Conservation (phyloP, 2,329 filamentous ascomycete species). For the Zarea fungicola region DNA sequence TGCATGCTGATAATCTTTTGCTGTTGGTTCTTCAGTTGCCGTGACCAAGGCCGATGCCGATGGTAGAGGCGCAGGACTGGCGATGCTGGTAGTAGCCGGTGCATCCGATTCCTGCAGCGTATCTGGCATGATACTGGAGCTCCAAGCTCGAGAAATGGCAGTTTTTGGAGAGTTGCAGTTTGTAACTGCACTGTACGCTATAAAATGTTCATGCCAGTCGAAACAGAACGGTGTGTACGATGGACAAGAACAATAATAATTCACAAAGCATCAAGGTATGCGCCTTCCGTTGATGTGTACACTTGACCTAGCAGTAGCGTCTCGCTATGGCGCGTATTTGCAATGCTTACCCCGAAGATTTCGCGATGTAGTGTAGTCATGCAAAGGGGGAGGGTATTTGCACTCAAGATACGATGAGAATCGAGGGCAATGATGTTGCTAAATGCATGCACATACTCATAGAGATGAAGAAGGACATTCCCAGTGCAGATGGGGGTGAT, state of each 20-base stretch:
- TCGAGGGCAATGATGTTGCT: not conserved
- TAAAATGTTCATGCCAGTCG: constrained; percentile 7
- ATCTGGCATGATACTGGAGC: not conserved
- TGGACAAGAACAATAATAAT: constrained; percentile 6
- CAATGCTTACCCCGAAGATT: no score
- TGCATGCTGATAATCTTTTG: not conserved
- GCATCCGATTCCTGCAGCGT: not conserved
- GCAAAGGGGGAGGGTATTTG: not conserved
- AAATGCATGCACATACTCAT: not conserved
- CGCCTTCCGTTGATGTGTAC: constrained; percentile 1
- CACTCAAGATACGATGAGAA: not conserved
- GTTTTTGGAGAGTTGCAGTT: not conserved
- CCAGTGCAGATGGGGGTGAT: constrained; percentile 3
- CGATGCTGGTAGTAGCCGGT: not conserved
- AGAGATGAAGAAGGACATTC: not conserved
- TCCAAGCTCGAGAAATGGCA: not conserved
- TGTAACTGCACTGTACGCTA: constrained; percentile 3
- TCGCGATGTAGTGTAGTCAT: no score
- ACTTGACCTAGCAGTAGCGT: not conserved
- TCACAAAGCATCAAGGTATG: not conserved
- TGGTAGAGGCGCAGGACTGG: not conserved
- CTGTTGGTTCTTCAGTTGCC: not conserved
- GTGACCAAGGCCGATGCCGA: not conserved
- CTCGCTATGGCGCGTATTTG: no score
- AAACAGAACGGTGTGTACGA: not conserved